Conservation (phyloP, 1,284 basidiomycete genomes). For the Cystobasidium pallidum region DNA sequence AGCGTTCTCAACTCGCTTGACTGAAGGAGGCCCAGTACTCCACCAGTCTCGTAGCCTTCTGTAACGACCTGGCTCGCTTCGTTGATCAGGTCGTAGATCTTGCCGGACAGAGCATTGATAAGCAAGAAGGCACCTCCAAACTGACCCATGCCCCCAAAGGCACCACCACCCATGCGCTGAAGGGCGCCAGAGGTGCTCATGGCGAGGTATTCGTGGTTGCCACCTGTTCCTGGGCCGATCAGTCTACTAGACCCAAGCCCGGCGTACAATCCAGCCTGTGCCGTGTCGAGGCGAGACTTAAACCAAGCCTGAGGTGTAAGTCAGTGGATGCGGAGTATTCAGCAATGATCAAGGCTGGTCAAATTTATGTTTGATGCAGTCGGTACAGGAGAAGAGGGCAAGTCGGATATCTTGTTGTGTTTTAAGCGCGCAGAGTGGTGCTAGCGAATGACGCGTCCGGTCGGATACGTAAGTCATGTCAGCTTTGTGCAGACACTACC, state of each 20-base stretch:
- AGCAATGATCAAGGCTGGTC: neutral
- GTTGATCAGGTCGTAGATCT: conserved; percentile 27
- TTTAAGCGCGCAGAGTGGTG: too few relatives aligned
- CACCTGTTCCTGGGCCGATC: neutral
- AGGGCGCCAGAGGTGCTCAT: conserved; percentile 14
- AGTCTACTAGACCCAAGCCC: too few relatives aligned
- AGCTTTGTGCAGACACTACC: too few relatives aligned
- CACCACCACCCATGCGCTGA: neutral
- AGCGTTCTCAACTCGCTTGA: conserved; percentile 26
- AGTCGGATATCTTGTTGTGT: too few relatives aligned
- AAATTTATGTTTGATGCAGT: too few relatives aligned
- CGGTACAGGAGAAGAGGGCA: too few relatives aligned
- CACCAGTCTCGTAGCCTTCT: conserved; percentile 32
- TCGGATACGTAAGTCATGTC: too few relatives aligned
- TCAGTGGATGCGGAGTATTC: neutral
- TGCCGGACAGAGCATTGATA: conserved; percentile 33
- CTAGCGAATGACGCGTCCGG: too few relatives aligned
- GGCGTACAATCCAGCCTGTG: neutral
- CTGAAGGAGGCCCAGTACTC: conserved; percentile 14
- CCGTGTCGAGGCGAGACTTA: neutral
- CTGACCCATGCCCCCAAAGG: conserved; percentile 27
- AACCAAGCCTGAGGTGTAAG: neutral
- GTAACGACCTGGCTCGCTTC: conserved; percentile 25
- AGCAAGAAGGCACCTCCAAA: conserved; percentile 41
- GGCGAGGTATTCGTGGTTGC: neutral